Percentiles rank a stretch among this genome's conserved stretches.
phyloP scores from a whole-genome alignment of 305 asterid genomes.

The Petunia hybrid region DNA sequence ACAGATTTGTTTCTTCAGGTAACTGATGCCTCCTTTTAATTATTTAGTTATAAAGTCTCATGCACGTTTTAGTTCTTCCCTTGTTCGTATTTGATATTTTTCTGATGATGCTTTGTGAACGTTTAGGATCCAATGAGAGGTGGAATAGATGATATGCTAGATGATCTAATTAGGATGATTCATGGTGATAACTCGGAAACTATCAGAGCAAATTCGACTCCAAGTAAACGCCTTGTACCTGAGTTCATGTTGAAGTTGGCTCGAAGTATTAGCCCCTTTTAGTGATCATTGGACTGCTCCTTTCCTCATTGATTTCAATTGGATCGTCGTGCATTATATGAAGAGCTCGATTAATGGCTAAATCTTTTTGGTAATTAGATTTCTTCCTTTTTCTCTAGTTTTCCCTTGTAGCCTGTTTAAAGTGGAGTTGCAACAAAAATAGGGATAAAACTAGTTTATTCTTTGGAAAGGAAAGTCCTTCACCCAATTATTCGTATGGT shows the following conservation, averaged over 20 bases:
- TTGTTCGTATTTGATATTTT: not conserved
- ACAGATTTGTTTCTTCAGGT: constrained; percentile 85
- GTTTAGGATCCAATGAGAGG: constrained; percentile 98
- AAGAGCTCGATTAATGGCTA: not conserved
- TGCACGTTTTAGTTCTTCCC: not conserved
- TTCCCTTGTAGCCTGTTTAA: not conserved
- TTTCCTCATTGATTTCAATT: not conserved
- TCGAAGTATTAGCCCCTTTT: constrained; percentile 76
- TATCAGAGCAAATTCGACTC: constrained; percentile 63
- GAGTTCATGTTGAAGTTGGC: constrained; percentile 89
- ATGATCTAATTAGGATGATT: constrained; percentile 71
- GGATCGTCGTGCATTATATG: not conserved
- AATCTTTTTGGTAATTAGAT: not conserved
- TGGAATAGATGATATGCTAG: constrained; percentile 77
- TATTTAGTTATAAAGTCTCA: not conserved
- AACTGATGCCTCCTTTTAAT: constrained; percentile 40
- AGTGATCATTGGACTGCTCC: not conserved
- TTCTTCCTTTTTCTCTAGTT: not conserved
- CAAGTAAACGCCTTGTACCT: constrained; percentile 84
- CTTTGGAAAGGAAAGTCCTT: not conserved
- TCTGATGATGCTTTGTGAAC: constrained; percentile 31
- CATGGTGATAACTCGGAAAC: constrained; percentile 86
- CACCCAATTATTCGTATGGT: not conserved
- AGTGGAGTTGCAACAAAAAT: not conserved
- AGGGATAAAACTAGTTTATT: not conserved